Base-by-base conservation (phyloP, 2,329 filamentous ascomycete species). In the Lasiodiplodia theobromae region DNA sequence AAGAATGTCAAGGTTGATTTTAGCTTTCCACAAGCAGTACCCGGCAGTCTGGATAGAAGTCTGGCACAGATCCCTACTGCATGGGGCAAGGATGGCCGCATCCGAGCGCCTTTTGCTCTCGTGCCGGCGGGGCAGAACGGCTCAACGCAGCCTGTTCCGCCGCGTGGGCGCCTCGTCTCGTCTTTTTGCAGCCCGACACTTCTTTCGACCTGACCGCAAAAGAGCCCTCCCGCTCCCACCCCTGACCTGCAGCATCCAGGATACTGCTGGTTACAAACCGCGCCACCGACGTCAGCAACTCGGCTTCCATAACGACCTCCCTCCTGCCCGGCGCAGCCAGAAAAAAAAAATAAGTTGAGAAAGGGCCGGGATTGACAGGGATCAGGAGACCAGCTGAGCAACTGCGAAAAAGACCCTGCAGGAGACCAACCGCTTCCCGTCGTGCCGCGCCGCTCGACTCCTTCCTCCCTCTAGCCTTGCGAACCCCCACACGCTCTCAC, bases 1-100 rank as follows among this genome's bases (percentile, higher is more conserved):
- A 23, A 21, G 28, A 37, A 64, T 52, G 47, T 64, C 60, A 64
- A 64, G 60, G 60, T 64, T 64, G 60, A 64, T 52, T 64, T 64
- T 64, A 64, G 60, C 60, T 64, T 64, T 64, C 60, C 60, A 64
- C 60, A 64, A 52, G 44, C 60, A 52, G 60, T 51, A 64, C 60
- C 60, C 60, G 60, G 60, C 60, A 64, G 60, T 52, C 31, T 64
- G 60, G 60, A 38, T 64, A 64, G 60, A 64, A 64, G 60, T 64
- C 21, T 64, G 60, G 11, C 31, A 64, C 47, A 64, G 60, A 64
- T 64, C 60, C 51, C 60, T 64, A 44, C 60, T 28, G 25, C 60
- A 64, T 52, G 44, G 4, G 60, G 60, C 60, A 64, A 14, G 21
- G 60, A 64, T 64, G 23, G 60, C 28, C 60, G 60, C 60, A 64